A percentile compares a stretch with the other conserved stretches of the same genome.
Conservation (phyloP, 2,329 filamentous ascomycete species). For the Botrytis galanthina region DNA sequence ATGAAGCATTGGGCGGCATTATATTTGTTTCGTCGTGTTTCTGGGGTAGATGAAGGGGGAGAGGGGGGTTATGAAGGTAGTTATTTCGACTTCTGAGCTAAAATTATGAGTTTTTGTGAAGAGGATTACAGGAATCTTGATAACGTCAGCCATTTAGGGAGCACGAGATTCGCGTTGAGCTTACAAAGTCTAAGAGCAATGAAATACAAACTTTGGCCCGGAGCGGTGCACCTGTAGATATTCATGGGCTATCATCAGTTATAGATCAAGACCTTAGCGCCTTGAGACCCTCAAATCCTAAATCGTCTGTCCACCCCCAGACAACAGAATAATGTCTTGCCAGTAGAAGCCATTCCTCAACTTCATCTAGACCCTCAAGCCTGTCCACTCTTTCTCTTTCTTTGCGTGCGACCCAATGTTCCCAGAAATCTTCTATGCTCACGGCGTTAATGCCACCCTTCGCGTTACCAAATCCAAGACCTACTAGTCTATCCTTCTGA, state of each 20-base stretch:
- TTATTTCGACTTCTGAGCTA: not conserved
- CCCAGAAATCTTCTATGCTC: slow-evolving; percentile 71
- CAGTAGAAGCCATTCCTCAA: slow-evolving; percentile 89
- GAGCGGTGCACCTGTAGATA: not conserved
- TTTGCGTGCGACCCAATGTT: slow-evolving; percentile 63
- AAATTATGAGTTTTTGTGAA: not conserved
- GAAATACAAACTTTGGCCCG: not conserved
- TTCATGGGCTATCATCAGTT: not conserved
- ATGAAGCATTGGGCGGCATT: not conserved
- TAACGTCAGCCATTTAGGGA: not conserved
- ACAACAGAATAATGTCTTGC: slow-evolving; percentile 85
- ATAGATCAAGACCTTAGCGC: not conserved
- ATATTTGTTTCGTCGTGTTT: not conserved
- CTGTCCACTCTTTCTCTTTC: slow-evolving; percentile 79
- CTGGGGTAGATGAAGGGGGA: not conserved
- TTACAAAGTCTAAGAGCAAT: not conserved
- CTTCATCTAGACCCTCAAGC: slow-evolving; percentile 87
- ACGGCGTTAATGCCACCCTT: slow-evolving; percentile 51
- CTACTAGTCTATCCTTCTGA: slow-evolving; percentile 64
- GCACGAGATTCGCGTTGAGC: not conserved
- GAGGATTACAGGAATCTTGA: not conserved
- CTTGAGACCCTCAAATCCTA: slow-evolving; percentile 15
- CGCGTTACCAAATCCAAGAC: slow-evolving; percentile 58
- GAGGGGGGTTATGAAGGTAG: not conserved
- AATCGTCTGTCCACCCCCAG: slow-evolving; percentile 68